Evolutionary conservation across 176 grass and related monocot species (phyloP), one percentile per base, ranked within the genome.

Genomic region (Olyra latifolia): DNA sequence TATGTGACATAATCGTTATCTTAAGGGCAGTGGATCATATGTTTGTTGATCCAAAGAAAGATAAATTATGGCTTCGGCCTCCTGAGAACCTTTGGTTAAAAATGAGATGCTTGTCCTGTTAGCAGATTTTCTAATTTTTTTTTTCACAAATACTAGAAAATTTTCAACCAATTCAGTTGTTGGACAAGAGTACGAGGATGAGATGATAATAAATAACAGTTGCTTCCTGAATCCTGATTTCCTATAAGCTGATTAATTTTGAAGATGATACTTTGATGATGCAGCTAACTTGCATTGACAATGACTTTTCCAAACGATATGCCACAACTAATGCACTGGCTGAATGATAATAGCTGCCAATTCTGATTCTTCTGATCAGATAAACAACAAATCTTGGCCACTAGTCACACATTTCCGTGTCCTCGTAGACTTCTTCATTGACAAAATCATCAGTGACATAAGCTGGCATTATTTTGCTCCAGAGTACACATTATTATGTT

Each of bases 211-310:
- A 62, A 27, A 14, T 52, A 62, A 39, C 53, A 22, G 49, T 65
- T 88, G 58, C 60, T 66, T 80, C 13, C 49, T 83, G 29, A 59
- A 75, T 68, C 15, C 12, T 68, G 29, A 48, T 44, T 73, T 74
- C 61, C 20, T n/a, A 23, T 40, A 72, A 16, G 28, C 50, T 73
- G 40, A 83, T 32, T 32, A 38, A 35, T 28, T 72, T 40, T 55
- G 10, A 88, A 77, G 72, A 38, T 27, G 17, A 19, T 40, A 23
- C 7, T 65, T 83, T 60, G 42, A 58, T 43, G 50, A 72, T 6
- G 43, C 50, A 52, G 6, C 16, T 44, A 79, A 79, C 66, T 61
- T 88, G 11, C 8, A 17, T 72, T 42, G 80, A 74, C 32, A 76
- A 44, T 23, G 62, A 87, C 43, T 76, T 71, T 8, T 64, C 23